phyloP scores from a whole-genome alignment of 768 basidiomycete genomes.

The Boletus speciosus region DNA sequence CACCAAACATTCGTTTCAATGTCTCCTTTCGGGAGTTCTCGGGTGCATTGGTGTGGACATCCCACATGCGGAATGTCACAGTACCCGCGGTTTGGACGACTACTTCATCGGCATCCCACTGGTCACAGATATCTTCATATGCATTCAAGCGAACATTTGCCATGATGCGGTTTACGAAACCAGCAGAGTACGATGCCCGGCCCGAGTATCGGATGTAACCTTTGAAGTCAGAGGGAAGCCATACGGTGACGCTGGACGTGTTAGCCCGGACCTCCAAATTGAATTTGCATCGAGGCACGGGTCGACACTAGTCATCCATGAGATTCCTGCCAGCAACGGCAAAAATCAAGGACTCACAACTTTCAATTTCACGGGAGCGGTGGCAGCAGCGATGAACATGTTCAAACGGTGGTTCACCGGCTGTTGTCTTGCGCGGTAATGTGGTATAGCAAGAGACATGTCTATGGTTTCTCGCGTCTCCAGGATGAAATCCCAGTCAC shows the following conservation, averaged over 20 bases:
- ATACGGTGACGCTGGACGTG: conserved; percentile 70
- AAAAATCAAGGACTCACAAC: conserved; percentile 48
- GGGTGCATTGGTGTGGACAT: conserved; percentile 60
- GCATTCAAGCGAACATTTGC: conserved; percentile 46
- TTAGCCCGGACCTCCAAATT: conserved; percentile 62
- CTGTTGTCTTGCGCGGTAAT: conserved; percentile 73
- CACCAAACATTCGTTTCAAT: conserved; percentile 61
- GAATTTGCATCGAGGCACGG: conserved; percentile 50
- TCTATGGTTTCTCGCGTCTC: conserved; percentile 52
- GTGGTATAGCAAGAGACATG: conserved; percentile 66
- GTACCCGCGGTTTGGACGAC: conserved; percentile 57
- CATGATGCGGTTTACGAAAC: conserved; percentile 69
- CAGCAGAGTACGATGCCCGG: conserved; percentile 59
- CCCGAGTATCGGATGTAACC: conserved; percentile 59
- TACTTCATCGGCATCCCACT: conserved; percentile 55
- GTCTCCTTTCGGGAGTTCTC: conserved; percentile 62
- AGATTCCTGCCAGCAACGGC: neutral
- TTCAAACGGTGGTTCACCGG: conserved; percentile 69
- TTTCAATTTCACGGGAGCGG: conserved; percentile 62
- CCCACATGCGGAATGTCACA: conserved; percentile 78
- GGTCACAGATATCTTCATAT: conserved; percentile 30
- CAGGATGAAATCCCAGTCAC: conserved; percentile 69
- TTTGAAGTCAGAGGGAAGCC: conserved; percentile 76
- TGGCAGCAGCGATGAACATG: conserved; percentile 58
- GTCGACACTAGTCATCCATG: conserved; percentile 48